These are phyloP conservation scores for Juglanconis sp. DNA, from an alignment of 2,329 filamentous ascomycete genomes.

Conservation along the genomic window DNA sequence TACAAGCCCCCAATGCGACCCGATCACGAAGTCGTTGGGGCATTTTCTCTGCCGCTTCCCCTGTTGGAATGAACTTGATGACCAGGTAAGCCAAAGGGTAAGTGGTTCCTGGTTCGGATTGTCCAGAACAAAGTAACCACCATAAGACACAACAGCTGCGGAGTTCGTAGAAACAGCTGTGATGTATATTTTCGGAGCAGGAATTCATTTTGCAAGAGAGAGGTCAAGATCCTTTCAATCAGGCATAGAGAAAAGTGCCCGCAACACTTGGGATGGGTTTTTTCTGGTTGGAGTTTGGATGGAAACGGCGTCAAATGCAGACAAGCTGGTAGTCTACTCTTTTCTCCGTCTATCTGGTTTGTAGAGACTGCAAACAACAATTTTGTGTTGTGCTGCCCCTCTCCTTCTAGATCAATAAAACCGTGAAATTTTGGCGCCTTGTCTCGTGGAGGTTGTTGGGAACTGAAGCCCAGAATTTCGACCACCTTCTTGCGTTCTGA, in stretches of 20 bases:
- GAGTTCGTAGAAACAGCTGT: too few species aligned
- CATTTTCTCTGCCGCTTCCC: too few species aligned
- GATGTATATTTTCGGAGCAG: too few species aligned
- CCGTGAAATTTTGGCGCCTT: not conserved
- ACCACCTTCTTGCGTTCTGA: too few species aligned
- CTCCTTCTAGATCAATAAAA: not conserved
- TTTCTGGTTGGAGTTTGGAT: not conserved
- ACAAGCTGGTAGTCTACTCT: not conserved
- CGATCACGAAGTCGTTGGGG: too few species aligned
- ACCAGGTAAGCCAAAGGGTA: not conserved
- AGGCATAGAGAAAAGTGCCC: too few species aligned
- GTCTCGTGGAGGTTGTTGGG: not conserved
- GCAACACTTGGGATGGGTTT: too few species aligned
- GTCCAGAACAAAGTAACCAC: not conserved
- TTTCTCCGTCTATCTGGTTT: not conserved
- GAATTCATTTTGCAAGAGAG: too few species aligned
- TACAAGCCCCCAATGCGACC: not conserved
- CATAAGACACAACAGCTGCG: too few species aligned
- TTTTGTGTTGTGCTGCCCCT: not conserved
- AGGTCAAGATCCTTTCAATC: too few species aligned
- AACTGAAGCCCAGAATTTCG: too few species aligned
- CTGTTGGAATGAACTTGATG: not conserved
- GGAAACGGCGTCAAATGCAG: too few species aligned
- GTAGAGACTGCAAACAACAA: not conserved
- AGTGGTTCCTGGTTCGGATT: not conserved